Evolutionary conservation across 257 asterid species (phyloP), one percentile per base, ranked within the genome.

Genomic region (Solanum sitiens): DNA sequence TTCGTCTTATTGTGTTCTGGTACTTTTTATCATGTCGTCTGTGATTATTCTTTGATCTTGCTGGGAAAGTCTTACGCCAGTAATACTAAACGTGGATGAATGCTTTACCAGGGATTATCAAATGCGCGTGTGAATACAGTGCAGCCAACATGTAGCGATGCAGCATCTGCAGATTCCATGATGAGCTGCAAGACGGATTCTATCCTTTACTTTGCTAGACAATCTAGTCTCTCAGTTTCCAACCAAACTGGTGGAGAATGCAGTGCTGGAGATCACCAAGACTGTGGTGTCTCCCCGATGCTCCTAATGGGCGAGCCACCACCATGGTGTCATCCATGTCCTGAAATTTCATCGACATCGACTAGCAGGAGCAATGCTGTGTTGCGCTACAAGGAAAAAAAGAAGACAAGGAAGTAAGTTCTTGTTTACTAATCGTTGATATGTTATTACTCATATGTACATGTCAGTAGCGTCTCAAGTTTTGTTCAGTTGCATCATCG

Each of bases 361-460:
- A 91, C 95, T 61, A 93, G 93, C 87, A 91, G 99, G 91, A 96
- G 84, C 80, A 92, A 93, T 89, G 99, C 99, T 74, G 99, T 97
- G 80, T 87, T 93, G 94, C 98, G 99, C 72, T 97, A 97, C 91
- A 96, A 92, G 93, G 99, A 97, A 89, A 97, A 97, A 96, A 97
- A 96, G 91, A 97, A 97, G 93, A 89, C 96, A 85, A 93, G 98
- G 92, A 88, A 90, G 95, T 93, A 89, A 91, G 90, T 42, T 74
- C 71, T 44, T 61, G 32, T 84, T 87, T 50, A 47, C 18, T 16
- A 80, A 27, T 15, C n/a, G 27, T 27, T 80, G 42, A 80, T 45
- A 47, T 18, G 65, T 56, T 21, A 53, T 16, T 53, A 53, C 10
- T 53, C 65, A 56, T 40, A 40, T 32, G 67, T 44, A 82, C 45